Base-by-base conservation (phyloP, 2,329 filamentous ascomycete species). In the Pseudogymnoascus sp. region DNA sequence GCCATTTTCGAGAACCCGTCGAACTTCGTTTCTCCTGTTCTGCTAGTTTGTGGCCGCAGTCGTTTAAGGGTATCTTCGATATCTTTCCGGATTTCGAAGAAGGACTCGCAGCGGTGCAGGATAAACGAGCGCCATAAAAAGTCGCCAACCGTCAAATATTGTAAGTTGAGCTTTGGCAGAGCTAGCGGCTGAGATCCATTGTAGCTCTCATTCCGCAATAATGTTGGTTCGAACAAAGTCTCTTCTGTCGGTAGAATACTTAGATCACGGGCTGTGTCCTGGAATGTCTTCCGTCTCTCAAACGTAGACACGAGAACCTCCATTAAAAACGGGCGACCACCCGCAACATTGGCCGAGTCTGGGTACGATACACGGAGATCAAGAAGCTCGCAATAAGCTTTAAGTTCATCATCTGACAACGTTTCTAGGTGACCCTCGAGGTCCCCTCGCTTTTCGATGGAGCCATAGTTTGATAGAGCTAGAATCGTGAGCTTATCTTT, bases 81-180 rank as follows among this genome's bases (percentile, higher is more conserved):
- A 72, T 99, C 91, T 71, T 92, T 93, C 53, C 92, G 86, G 65
- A 99, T 93, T 65, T 91, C 90, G 73, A 95, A 97, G 73, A 97
- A 97, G 0, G 93, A 84, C 74, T 99, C 94, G 64, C 88, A 90
- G 42, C 93, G 86, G 73, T 96, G 94, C 7, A 99, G 79, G 12
- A 95, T 82, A 70, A 97, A 88, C 0, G 93, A 92, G 66, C 95
- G 85, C 92, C 92, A 99, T n/a, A 99, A 77, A 70, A 99, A 99
- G 74, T 99, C 94, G 2, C 92, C 92, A 60, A 96, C 85, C 2
- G 92, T 96, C 12, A 99, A 80, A 75, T 99, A 99, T 72, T 99
- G 94, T 28, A 99, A 79, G 69, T 97, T 99, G 53, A 97, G 77
- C 73, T 99, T 99, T 2, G 94, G 94, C 47, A 99, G 85, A 2